These are phyloP conservation scores for Pleoardoris graminearum DNA, from an alignment of 2,329 filamentous ascomycete genomes.

Conservation along the genomic window DNA sequence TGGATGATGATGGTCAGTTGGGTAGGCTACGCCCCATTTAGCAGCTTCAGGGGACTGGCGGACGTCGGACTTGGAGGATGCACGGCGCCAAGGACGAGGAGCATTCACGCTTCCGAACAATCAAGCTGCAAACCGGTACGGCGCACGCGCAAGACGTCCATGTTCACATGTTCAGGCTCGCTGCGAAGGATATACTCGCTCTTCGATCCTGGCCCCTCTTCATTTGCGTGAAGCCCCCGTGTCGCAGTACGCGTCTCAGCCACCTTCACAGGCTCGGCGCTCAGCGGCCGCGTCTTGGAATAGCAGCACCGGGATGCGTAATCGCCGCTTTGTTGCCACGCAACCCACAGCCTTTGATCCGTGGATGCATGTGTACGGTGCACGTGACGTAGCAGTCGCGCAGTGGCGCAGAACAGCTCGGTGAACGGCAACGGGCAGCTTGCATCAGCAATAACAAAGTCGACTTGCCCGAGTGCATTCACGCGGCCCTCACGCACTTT, in stretches of 20 bases:
- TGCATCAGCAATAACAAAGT: slow-evolving; percentile 14
- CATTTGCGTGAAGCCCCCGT: slow-evolving; percentile 1
- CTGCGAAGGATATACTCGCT: neutral
- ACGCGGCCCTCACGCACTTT: slow-evolving; percentile 7
- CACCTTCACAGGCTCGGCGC: slow-evolving; percentile 4
- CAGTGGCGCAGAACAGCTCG: slow-evolving; percentile 16
- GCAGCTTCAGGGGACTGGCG: slow-evolving; percentile 2
- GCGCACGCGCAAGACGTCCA: neutral
- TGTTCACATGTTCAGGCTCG: slow-evolving; percentile 6
- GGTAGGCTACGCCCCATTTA: neutral
- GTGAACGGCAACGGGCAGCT: slow-evolving; percentile 8
- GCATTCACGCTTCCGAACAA: neutral
- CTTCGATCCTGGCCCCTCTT: slow-evolving; percentile 1
- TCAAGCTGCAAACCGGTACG: neutral
- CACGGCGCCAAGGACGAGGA: slow-evolving; percentile 4
- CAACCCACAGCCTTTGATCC: slow-evolving; percentile 8
- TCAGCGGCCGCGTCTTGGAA: neutral
- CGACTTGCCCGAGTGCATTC: slow-evolving; percentile 4
- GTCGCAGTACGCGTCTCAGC: slow-evolving; percentile 9
- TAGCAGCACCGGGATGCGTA: slow-evolving; percentile 14
- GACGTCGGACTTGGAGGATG: slow-evolving; percentile 1
- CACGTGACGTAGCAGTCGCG: slow-evolving; percentile 13
- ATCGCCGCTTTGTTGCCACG: slow-evolving; percentile 23
- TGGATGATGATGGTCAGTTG: neutral
- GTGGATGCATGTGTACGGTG: neutral